A percentile compares a stretch with the other conserved stretches of the same genome.
Conservation (phyloP, 441 rosid species). For the Adansonia grandidieri region DNA sequence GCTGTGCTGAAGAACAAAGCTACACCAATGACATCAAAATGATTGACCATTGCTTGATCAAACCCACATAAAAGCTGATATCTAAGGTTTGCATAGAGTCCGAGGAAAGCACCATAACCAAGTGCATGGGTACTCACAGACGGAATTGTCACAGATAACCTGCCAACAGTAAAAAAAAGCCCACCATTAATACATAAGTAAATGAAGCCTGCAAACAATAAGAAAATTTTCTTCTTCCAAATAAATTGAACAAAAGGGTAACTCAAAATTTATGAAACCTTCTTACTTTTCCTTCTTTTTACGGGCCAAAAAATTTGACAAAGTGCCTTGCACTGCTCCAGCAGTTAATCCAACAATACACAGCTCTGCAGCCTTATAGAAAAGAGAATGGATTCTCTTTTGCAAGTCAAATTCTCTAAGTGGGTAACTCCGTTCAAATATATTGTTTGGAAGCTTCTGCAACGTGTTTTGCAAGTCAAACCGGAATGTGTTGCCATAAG, state of each 20-base stretch:
- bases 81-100: constrained; percentile 82
- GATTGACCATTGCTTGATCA: constrained; percentile 69
- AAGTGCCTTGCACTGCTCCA: constrained; percentile 83
- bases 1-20: constrained; percentile 79
- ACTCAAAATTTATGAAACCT: too few species aligned
- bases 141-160: constrained; percentile 84
- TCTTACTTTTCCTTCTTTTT: constrained; percentile 81
- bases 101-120: constrained; percentile 93
- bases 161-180: constrained; percentile 37
- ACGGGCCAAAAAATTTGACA: constrained; percentile 66
- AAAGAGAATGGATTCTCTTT: constrained; percentile 82
- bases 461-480: constrained; percentile 92
- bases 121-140: constrained; percentile 69
- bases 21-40: constrained; percentile 95
- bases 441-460: constrained; percentile 93
- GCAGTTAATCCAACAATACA: constrained; percentile 74
- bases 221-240: too few species aligned
- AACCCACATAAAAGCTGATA: constrained; percentile 82
- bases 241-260: neutral
- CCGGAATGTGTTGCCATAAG: constrained; percentile 86
- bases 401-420: constrained; percentile 86
- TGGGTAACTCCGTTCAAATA: constrained; percentile 88
- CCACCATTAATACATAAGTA: constrained; percentile 4
- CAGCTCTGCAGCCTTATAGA: constrained; percentile 84
- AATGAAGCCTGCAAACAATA: constrained; percentile 6